These are phyloP conservation scores for Peltaster fructicola DNA, from an alignment of 2,329 filamentous ascomycete genomes.

Conservation along the genomic window DNA sequence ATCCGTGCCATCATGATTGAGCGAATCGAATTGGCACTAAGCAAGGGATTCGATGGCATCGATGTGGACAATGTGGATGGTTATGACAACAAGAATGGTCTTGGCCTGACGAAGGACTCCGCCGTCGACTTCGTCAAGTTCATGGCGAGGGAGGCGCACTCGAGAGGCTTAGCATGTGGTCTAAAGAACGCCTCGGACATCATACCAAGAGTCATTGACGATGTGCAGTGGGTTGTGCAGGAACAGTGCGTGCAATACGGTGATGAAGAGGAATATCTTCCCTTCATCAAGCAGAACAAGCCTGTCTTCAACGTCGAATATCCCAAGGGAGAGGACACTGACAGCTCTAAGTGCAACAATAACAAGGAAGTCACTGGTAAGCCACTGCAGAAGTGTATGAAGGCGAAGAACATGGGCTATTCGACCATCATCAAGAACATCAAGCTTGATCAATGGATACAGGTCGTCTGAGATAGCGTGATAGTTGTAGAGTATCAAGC, in stretches of 20 bases:
- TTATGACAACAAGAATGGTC: slow-evolving; percentile 38
- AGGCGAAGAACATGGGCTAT: slow-evolving; percentile 30
- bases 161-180: slow-evolving; percentile 41
- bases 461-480: too few species aligned
- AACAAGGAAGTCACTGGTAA: slow-evolving; percentile 16
- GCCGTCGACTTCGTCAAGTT: slow-evolving; percentile 43
- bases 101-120: slow-evolving; percentile 41
- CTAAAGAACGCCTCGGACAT: slow-evolving; percentile 52
- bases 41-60: slow-evolving; percentile 21
- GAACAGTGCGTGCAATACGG: slow-evolving; percentile 47
- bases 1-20: slow-evolving; percentile 46
- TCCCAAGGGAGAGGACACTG: too few species aligned
- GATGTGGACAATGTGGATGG: slow-evolving; percentile 17
- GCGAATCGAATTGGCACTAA: slow-evolving; percentile 39
- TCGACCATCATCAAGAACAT: slow-evolving; percentile 49
- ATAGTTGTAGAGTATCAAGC: too few species aligned
- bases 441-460: slow-evolving; percentile 42
- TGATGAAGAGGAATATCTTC: slow-evolving; percentile 41
- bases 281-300: slow-evolving; percentile 43
- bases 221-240: slow-evolving; percentile 50
- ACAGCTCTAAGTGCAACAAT: too few species aligned
- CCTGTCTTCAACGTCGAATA: slow-evolving; percentile 63
- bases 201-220: slow-evolving; percentile 31
- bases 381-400: slow-evolving; percentile 27
- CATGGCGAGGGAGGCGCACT: slow-evolving; percentile 37